phyloP scores from a whole-genome alignment of 495 filamentous ascomycete genomes.

The Neurospora sp. region DNA sequence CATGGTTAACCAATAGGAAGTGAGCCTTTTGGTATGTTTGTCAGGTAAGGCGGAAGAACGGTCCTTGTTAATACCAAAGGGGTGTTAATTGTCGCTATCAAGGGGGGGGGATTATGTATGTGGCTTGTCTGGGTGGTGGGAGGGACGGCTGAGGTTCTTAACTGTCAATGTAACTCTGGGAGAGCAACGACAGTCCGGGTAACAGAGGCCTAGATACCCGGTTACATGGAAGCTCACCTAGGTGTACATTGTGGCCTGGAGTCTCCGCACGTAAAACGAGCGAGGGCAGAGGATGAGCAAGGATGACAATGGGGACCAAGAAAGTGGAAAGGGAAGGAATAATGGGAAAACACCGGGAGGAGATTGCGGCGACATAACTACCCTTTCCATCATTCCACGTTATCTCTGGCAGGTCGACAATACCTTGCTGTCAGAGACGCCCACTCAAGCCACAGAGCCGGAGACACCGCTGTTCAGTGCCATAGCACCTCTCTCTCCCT shows the following conservation, averaged over 20 bases:
- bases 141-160: background rate
- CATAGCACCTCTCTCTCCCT: background rate
- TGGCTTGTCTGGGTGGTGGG: background rate
- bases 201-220: background rate
- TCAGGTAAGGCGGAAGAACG: background rate
- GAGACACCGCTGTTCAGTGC: background rate
- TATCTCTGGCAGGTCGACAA: background rate
- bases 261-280: background rate
- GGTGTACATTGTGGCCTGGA: background rate
- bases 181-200: background rate
- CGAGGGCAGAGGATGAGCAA: background rate
- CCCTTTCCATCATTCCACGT: background rate
- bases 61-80: background rate
- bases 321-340: background rate
- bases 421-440: background rate
- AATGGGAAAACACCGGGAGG: background rate
- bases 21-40: background rate
- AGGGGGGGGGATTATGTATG: background rate
- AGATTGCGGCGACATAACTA: background rate
- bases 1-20: background rate
- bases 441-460: background rate
- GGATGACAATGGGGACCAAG: background rate
- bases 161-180: background rate
- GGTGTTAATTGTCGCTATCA: background rate
- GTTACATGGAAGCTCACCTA: background rate